Base-by-base conservation (phyloP, 1,139 yeast genomes). In the Arxiozyma heterogenica region DNA sequence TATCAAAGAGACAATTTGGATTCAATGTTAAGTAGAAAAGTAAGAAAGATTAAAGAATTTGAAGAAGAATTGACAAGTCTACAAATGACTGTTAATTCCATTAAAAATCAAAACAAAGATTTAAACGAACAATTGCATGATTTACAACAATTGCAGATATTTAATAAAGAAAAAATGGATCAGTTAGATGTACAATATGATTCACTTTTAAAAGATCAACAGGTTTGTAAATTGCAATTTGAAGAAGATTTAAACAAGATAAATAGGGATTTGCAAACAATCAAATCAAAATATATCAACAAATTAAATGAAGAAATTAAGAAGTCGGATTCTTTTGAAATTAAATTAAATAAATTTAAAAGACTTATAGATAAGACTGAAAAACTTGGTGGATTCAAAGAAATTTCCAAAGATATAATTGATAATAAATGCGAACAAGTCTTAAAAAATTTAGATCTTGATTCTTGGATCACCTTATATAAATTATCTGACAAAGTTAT, bases 1-100 rank as follows among this genome's bases (percentile, higher is more conserved):
- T 89, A 84, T 65, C 89, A 85, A 63, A 82, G 80, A 61, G 88
- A 84, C 61, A 82, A 84, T 73, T 74, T 83, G 45, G 79, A 51
- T 75, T 59, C 88, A 0, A 69, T 85, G 59, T 71, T 85, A 58
- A 82, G 79, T 60, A 73, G 91, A 56, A 85, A 84, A 63, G 84
- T 83, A 59, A 75, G 91, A 55, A 73, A 88, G 57, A 77, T 84
- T 44, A 63, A 73, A 39, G 90, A 84, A 62, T 69, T 84, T 59
- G 91, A 85, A 63, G 73, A 73, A 47, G 83, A 82, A 61, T 70
- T 78, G 57, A 74, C 74, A 12, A 52, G 80, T 77, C 25, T 63
- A 82, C 80, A 57, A 66, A 73, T 18, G 67, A 74, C 73, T 52
- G 73, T 77, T 61, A 78, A 76, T 57, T 73, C 75, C 54, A 77